Conservation (phyloP, 2,329 filamentous ascomycete species). For the Aureobasidium sp. region DNA sequence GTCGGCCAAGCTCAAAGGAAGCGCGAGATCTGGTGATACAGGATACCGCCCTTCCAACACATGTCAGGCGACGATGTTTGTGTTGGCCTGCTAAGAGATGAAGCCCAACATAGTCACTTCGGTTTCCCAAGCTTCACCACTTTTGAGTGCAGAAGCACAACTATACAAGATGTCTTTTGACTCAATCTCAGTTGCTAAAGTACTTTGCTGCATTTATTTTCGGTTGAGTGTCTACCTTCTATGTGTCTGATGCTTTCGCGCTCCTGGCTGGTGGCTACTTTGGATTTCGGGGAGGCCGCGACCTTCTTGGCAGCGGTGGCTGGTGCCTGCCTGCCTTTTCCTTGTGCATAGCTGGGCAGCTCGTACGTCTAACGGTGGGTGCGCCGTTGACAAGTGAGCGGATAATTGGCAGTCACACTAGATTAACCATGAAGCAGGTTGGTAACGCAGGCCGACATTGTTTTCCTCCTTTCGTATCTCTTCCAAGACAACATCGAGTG, state of each 20-base stretch:
- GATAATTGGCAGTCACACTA: not conserved
- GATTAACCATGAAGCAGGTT: not conserved
- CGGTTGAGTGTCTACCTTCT: not conserved
- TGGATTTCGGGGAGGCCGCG: not conserved
- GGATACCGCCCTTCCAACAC: not conserved
- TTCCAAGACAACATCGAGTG: not conserved
- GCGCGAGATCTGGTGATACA: not conserved
- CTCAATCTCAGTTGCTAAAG: not conserved
- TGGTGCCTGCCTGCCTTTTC: not conserved
- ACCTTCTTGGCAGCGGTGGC: not conserved
- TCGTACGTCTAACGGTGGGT: conserved; percentile 5
- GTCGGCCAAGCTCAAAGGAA: not conserved
- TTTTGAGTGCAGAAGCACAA: not conserved
- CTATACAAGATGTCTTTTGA: not conserved
- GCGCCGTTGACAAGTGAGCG: not conserved
- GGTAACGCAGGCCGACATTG: not conserved
- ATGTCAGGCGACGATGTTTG: not conserved
- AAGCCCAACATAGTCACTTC: not conserved
- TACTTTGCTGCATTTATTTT: not conserved
- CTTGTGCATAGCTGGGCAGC: not conserved
- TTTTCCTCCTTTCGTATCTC: not conserved
- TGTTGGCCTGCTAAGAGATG: not conserved
- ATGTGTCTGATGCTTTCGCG: not conserved
- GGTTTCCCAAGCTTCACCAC: not conserved
- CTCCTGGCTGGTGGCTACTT: not conserved